Evolutionary conservation across 768 basidiomycete species (phyloP), one percentile per base, ranked within the genome.

Genomic region (Fistulinella prunicolor): DNA sequence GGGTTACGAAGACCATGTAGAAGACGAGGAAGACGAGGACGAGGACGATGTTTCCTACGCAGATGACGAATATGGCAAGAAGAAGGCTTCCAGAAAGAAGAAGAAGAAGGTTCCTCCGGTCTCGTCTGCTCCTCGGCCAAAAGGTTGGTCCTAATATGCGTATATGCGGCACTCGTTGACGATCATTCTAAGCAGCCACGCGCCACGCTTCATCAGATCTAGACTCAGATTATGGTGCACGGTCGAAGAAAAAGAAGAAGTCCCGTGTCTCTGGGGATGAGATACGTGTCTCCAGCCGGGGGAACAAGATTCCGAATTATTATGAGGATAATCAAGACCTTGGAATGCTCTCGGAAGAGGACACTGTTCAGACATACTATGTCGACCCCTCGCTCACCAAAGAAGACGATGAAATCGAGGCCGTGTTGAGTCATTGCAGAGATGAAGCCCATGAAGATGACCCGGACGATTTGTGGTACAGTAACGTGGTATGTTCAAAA

Each of bases 401-500:
- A 46, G 79, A 83, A 61, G 86, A 89, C 49, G 88, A 94, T 54
- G 92, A 93, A 66, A 95, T 99, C 38, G 96, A 99, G 69, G 82
- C 82, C 32, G 92, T 99, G 34, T 78, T 95, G 34, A 83, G 80
- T 26, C 94, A 97, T 64, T 79, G 78, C 65, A 80, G 95, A 57
- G 89, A 96, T 54, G 92, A 94, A 61, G 85, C 85, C 14, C 78
- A 79, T 46, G 82, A 85, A 63, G 71, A 78, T 20, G 92, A 95
- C 61, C 71, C 75, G 0, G 82, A 87, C 39, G 94, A 96, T 61
- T 66, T 88, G 39, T 95, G 91, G 79, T 86, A 84, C 51, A 83
- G 85, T 56, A 96, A 96, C 62, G 79, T 95, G 57, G 94, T 93
- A 67, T 46, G 78, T 67, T 23, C 8, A 9, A 41, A 14, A 23